Conservation (phyloP, 495 filamentous ascomycete species). For the Penicillium taxi region DNA sequence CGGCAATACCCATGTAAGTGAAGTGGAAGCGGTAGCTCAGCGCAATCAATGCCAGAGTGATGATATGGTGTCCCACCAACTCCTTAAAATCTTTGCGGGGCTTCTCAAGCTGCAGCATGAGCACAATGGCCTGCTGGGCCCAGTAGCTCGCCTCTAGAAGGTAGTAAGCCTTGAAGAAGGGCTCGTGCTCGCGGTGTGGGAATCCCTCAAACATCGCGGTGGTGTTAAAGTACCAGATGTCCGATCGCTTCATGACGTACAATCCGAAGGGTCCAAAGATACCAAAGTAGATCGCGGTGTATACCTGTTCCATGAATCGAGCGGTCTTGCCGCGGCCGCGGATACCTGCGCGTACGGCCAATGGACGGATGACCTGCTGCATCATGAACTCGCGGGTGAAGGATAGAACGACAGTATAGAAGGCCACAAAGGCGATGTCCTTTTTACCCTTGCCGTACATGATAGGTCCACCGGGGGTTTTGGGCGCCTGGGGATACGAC, state of each 20-base stretch:
- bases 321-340: conserved; percentile 69
- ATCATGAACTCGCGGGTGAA: conserved; percentile 97
- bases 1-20: conserved; percentile 92
- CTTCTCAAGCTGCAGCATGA: conserved; percentile 85
- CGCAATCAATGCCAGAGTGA: conserved; percentile 79
- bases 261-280: conserved; percentile 79
- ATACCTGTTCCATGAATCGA: conserved; percentile 95
- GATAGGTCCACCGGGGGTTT: conserved; percentile 43
- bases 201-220: conserved; percentile 84
- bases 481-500: conserved; percentile 68
- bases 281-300: conserved; percentile 92
- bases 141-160: conserved; percentile 93
- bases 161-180: conserved; percentile 93
- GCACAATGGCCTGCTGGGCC: conserved; percentile 89
- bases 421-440: conserved; percentile 81
- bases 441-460: conserved; percentile 86
- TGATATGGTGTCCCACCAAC: conserved; percentile 88
- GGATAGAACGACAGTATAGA: conserved; percentile 81
- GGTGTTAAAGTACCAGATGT: conserved; percentile 98
- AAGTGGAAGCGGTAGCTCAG: conserved; percentile 97
- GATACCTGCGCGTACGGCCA: conserved; percentile 65
- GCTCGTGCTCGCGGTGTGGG: conserved; percentile 80
- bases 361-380: conserved; percentile 80
- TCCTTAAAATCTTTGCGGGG: conserved; percentile 95
- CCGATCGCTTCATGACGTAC: conserved; percentile 83